Evolutionary conservation across 2,329 filamentous ascomycete genomes (phyloP), one percentile per base, ranked within the genome.

Genomic region (Alternaria sp.): DNA sequence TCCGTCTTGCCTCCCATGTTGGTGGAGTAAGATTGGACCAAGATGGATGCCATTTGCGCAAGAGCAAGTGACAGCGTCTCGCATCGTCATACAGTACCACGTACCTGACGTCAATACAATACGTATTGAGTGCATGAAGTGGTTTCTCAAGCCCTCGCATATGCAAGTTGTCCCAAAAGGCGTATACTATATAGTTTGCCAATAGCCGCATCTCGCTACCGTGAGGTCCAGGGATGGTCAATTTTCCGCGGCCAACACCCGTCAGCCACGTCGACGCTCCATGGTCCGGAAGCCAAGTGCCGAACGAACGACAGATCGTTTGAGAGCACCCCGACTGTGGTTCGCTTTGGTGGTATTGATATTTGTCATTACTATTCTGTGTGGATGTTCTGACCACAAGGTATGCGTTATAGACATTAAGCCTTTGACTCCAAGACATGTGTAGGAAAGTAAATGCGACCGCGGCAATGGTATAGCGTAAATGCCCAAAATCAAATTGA

Each of bases 401-500:
- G 45, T 61, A 61, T 57, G 32, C 58, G 52, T 59, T 56, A 55
- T 44, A 61, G 45, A 57, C 58, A 61, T 61, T 28, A 61, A 46
- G 30, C 51, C 36, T 60, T 17, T 17, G 40, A 64, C 50, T 52
- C 51, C 51, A 45, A 21, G 21, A 32, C 44, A 36, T 62, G 50
- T 30, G 36, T 36, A 28, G 23, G 46, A 40, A 61, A 55, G 52
- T 43, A 43, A 56, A 57, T 62, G 47, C 55, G 61, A 54, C 43
- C 32, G 60, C 64, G 54, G 52, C 56, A 44, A 61, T 69, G 64
- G 66, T 69, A 69, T 67, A 66, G 61, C 66, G 54, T 59, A 63
- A 54, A 66, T 61, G 59, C 54, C 47, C 61, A 60, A 65, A 46
- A 61, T 60, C 54, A 54, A 62, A 57, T 40, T 57, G 30, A 57